Evolutionary conservation across 305 asterid species (phyloP).

Genomic region (Monarda citriodora): DNA sequence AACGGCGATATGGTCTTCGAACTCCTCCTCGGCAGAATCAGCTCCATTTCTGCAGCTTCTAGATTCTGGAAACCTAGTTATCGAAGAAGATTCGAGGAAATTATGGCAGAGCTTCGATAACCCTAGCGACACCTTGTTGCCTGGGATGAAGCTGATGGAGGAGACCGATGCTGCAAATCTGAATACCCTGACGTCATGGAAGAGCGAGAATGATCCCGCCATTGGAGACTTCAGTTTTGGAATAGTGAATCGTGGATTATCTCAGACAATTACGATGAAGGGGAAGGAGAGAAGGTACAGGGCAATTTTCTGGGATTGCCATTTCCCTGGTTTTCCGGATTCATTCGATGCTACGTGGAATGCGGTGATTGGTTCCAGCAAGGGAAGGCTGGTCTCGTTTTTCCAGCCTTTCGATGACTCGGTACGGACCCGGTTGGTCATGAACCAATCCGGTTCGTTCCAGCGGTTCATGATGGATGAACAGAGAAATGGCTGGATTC

Average conservation of each 20-base stretch:
- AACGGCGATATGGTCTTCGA: slow-evolving; percentile 7
- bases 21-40: not conserved
- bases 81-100: not conserved
- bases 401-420: slow-evolving; percentile 4
- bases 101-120: slow-evolving; percentile 13
- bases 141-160: slow-evolving; percentile 19
- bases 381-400: slow-evolving; percentile 13
- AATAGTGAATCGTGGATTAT: slow-evolving; percentile 8
- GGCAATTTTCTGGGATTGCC: slow-evolving; percentile 6
- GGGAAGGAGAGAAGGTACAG: slow-evolving; percentile 9
- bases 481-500: slow-evolving; percentile 8
- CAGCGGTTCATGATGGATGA: slow-evolving; percentile 21
- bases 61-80: slow-evolving; percentile 5
- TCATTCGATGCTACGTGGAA: not conserved
- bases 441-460: slow-evolving; percentile 15
- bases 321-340: not conserved
- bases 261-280: slow-evolving; percentile 2
- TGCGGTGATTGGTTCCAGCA: not conserved
- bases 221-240: slow-evolving; percentile 7
- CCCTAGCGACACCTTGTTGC: slow-evolving; percentile 6
- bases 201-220: slow-evolving; percentile 10
- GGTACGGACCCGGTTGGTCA: slow-evolving; percentile 1
- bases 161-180: not conserved
- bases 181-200: slow-evolving; percentile 14
- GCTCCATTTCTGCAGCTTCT: slow-evolving; percentile 5